Evolutionary conservation across 2,329 filamentous ascomycete species (phyloP), one percentile per base, ranked within the genome.

Genomic region (Ophiostoma angusticollis): DNA sequence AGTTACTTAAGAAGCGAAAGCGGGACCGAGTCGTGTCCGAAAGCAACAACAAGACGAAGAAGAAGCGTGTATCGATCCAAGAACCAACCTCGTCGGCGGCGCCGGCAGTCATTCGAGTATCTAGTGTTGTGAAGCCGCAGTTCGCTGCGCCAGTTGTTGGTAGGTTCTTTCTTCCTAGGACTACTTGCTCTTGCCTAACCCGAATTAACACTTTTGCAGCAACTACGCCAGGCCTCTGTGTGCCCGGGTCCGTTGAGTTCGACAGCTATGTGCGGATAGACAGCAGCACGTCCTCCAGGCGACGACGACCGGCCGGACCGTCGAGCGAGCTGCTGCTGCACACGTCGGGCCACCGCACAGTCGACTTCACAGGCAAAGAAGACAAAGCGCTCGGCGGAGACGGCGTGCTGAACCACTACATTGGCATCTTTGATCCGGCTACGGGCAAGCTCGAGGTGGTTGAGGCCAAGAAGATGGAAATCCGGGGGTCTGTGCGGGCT

Each of bases 381-480:
- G 67, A 72, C 35, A 59, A 60, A 11, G 50, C 51, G 2, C 55
- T 56, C 19, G 59, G 58, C 9, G 49, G 54, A 11, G 60, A 67
- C 40, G 53, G 61, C 5, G 52, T 70, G 4, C 46, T 78, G 32
- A 78, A 74, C 39, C 74, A 81, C 54, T 82, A 76, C 51, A 57
- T 82, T 21, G 78, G 74, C 13, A 60, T 81, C 5, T 79, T 72
- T 45, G 75, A 82, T 48, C 71, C 74, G 0, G 58, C 63, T 24
- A 75, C 70, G 0, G 72, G 72, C 16, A 62, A 71, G 47, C 54
- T 81, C 31, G 63, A 78, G 47, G 63, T 81, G 24, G 62, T 80
- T 14, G 67, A 78, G 51, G 73, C 74, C 13, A 74, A 74, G 55
- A 79, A 72, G 59, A 74, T 81, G 68, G 62, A 70, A 21, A 61